Base-by-base conservation (phyloP, 2,329 filamentous ascomycete genomes). In the Alternaria longipes region DNA sequence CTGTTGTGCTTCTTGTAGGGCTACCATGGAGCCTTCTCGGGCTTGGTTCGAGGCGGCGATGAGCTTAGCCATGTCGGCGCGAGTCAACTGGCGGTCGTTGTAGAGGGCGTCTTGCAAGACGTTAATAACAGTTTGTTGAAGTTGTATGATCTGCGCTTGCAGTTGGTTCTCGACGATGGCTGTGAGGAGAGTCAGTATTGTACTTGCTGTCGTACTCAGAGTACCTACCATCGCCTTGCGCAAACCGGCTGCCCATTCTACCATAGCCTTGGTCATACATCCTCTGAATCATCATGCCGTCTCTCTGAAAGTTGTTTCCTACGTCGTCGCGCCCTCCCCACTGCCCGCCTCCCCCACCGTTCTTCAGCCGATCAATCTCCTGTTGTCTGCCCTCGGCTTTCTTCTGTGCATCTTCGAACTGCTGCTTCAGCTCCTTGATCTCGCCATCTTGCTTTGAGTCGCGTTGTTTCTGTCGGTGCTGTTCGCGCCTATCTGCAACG, bases 101-200 rank as follows among this genome's bases (percentile, higher is more conserved):
- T 75, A 73, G 24, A 81, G 69, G n/a, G 80, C 80, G 50, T 81
- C 79, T 70, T 81, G 79, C 16, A 82, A 74, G 47, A 82, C 76
- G 34, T 71, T 71, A 61, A 82, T 81, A 56, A 82, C 80, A 11
- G 80, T 80, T 42, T 81, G 79, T 57, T 82, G 80, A 18, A 82
- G 75, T 11, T 73, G 66, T 47, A 82, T 81, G 62, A 81, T 78
- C 55, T 81, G 79, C 11, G 76, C 76, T 65, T 81, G 80, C 28
- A 82, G 74, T 53, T 76, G 74, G 61, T 81, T 82, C 57, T 81
- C 78, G 4, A 79, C 79, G 24, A 80, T 72, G 18, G 77, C 79
- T 81, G 57, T 26, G 4, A 47, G 28, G 6, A 8, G 8, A 11
- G 42, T 65, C 40, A 67, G 59, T 47, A 47, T 41, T 11, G 11